Evolutionary conservation across 345 rosid genomes (phyloP), one percentile per base, ranked within the genome.

Genomic region (Syzygium jambos): DNA sequence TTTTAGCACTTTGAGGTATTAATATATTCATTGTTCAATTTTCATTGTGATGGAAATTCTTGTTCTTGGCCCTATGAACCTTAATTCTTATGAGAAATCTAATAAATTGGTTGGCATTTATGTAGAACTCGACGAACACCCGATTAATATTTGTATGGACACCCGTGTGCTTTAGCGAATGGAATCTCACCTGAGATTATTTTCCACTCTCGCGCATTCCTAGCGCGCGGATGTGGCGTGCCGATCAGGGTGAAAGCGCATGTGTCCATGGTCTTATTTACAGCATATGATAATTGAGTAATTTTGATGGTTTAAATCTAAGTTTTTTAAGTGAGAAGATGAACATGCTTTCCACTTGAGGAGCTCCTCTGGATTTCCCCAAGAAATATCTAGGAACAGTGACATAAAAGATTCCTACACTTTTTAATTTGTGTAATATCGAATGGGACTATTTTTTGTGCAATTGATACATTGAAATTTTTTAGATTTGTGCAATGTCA

Each of bases 141-240:
- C 0, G 5, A 63, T 63, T 63, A 8, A 29, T 15, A 15, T 6
- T 63, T 63, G 7, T 29, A 63, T 63, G 5, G 38, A 63, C 3
- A 2, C 3, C 6, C 1, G 0, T 8, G 2, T 9, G 34, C 2
- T 17, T 8, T 8, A 5, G 7, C 0, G 1, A 1, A 68, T 1
- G 2, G 4, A 17, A 68, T 68, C 2, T 68, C 10, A 17, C 34
- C 1, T 0, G 1, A 34, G 7, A 34, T 68, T 34, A 68, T 8
- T 65, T 65, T 30, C 11, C 11, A 16, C 22, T 65, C 78, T 10
- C 7, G 17, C 9, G 12, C 1, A n/a, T 61, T 30, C 27, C 9
- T 12, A 1, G 68, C 0, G n/a, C 0, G 34, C 19, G 29, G 2
- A n/a, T 61, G 13, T 1, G 9, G 4, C 7, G 3, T n/a, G 17